These are phyloP conservation scores for Sugiyamaella pinicola DNA, from an alignment of 1,139 yeast genomes.

Conservation along the genomic window DNA sequence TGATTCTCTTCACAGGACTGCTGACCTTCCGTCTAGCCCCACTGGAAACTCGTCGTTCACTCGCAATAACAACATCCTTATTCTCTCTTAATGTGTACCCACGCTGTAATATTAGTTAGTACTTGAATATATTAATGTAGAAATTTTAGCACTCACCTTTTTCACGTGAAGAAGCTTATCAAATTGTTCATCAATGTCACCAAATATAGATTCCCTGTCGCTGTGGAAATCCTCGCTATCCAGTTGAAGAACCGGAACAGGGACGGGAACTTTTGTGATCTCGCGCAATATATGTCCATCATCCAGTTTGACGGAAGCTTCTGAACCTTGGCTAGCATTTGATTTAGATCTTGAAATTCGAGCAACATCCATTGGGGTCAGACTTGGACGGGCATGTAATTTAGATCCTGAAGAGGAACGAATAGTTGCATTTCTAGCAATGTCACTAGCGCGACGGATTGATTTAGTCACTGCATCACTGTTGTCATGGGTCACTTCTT, in stretches of 20 bases:
- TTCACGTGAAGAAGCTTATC: slow-evolving; percentile 42
- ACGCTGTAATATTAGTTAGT: slow-evolving; percentile 28
- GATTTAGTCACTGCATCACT: neutral
- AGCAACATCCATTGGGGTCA: slow-evolving; percentile 38
- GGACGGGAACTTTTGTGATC: slow-evolving; percentile 23
- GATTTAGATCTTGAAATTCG: slow-evolving; percentile 28
- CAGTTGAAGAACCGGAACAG: slow-evolving; percentile 34
- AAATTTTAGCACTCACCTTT: slow-evolving; percentile 27
- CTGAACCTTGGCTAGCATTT: slow-evolving; percentile 7
- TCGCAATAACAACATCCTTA: slow-evolving; percentile 41
- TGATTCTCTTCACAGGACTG: slow-evolving; percentile 33
- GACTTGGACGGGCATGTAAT: slow-evolving; percentile 41
- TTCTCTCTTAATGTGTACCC: slow-evolving; percentile 43
- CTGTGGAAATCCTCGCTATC: slow-evolving; percentile 43
- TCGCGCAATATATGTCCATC: slow-evolving; percentile 28
- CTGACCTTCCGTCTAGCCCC: slow-evolving; percentile 29
- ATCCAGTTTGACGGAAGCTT: slow-evolving; percentile 4
- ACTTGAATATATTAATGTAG: neutral
- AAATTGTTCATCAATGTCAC: slow-evolving; percentile 45
- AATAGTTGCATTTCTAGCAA: slow-evolving; percentile 24
- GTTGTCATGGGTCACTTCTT: neutral
- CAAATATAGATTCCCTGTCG: slow-evolving; percentile 46
- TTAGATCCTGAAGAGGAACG: slow-evolving; percentile 37
- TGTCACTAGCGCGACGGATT: too few relatives aligned
- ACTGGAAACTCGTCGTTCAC: slow-evolving; percentile 27